Conservation (phyloP, 1,139 yeast genomes). For the Lipomyces yarrowii region DNA sequence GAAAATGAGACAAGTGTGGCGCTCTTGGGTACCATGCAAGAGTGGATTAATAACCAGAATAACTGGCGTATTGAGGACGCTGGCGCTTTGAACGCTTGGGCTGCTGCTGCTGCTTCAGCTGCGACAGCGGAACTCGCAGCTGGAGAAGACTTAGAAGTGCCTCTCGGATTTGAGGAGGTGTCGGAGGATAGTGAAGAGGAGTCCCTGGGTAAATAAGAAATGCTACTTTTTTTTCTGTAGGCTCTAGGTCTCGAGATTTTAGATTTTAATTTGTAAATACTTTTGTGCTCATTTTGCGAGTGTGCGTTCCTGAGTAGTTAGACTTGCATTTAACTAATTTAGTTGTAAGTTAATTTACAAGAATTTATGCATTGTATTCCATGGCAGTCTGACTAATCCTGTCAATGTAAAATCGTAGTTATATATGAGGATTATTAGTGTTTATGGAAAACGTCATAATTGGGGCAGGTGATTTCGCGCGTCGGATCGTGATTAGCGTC, state of each 20-base stretch:
- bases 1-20: constrained; percentile 27
- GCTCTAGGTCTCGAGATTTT: background rate
- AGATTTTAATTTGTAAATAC: background rate
- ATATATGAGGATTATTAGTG: no score
- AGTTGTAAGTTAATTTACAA: no score
- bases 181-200: background rate
- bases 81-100: constrained; percentile 10
- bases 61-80: constrained; percentile 28
- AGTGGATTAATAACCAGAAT: constrained; percentile 21
- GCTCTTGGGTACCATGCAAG: constrained; percentile 30
- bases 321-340: background rate
- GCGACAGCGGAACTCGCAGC: background rate
- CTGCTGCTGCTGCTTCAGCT: constrained; percentile 2
- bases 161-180: background rate
- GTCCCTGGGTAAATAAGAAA: background rate
- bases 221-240: background rate
- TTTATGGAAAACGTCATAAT: background rate
- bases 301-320: background rate
- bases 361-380: background rate
- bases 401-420: background rate
- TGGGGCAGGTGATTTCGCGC: background rate
- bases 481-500: background rate
- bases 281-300: background rate
- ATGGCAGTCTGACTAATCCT: background rate
- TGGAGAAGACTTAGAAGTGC: background rate